A percentile compares a stretch with the other conserved stretches of the same genome.
Conservation (phyloP, 2,329 filamentous ascomycete genomes). For the Paecilomyces sp. region DNA sequence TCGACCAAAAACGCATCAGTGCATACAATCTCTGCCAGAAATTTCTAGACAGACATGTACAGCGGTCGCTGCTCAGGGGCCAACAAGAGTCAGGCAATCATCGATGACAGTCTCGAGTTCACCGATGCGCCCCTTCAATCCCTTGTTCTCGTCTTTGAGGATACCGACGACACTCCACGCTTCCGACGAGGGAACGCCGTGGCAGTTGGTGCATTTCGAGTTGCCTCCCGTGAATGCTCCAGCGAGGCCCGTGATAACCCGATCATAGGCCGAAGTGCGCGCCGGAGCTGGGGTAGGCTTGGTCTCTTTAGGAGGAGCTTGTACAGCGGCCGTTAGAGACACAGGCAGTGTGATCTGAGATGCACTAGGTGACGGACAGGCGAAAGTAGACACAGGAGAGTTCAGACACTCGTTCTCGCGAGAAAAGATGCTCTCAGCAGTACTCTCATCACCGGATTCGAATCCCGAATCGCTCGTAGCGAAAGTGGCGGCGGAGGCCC, state of each 20-base stretch:
- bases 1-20: background rate
- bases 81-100: constrained; percentile 49
- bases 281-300: constrained; percentile 14
- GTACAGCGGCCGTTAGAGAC: constrained; percentile 22
- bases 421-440: constrained; percentile 43
- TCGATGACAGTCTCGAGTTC: constrained; percentile 51
- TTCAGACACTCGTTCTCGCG: constrained; percentile 25
- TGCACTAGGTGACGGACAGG: constrained; percentile 27
- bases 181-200: constrained; percentile 33
- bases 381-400: constrained; percentile 23
- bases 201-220: constrained; percentile 34
- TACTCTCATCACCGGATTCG: constrained; percentile 51
- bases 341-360: constrained; percentile 24
- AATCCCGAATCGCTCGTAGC: constrained; percentile 50
- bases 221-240: constrained; percentile 21
- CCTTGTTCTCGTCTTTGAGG: constrained; percentile 49
- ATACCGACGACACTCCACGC: constrained; percentile 49
- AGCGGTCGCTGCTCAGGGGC: constrained; percentile 13
- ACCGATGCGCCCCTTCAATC: constrained; percentile 45
- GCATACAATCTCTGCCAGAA: background rate
- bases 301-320: constrained; percentile 24
- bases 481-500: constrained; percentile 32
- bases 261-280: constrained; percentile 33
- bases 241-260: constrained; percentile 33
- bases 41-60: background rate